phyloP scores from a whole-genome alignment of 495 filamentous ascomycete species.

The Neurospora africana region DNA sequence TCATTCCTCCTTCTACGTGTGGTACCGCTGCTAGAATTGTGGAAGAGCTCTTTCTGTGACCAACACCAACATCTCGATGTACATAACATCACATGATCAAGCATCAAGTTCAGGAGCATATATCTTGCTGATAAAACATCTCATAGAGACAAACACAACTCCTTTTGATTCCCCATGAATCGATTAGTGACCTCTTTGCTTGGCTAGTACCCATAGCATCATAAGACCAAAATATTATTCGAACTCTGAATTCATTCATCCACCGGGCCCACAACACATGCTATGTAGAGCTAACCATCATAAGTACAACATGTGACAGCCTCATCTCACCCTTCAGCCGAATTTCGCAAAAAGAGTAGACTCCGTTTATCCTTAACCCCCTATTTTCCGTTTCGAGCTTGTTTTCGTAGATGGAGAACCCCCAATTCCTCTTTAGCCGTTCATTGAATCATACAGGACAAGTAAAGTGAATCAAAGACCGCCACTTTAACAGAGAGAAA shows the following conservation, averaged over 20 bases:
- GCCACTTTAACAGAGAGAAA: conserved; percentile 1
- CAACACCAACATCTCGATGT: background rate
- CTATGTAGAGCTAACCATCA: background rate
- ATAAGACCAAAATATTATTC: background rate
- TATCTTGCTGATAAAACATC: background rate
- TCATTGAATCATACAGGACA: conserved; percentile 11
- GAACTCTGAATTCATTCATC: background rate
- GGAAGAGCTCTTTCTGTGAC: background rate
- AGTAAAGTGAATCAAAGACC: background rate
- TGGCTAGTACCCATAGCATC: background rate
- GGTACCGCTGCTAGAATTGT: background rate
- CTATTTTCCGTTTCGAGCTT: background rate
- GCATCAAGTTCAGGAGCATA: background rate
- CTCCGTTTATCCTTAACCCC: conserved; percentile 1
- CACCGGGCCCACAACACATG: background rate
- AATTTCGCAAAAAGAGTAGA: background rate
- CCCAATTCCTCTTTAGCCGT: background rate
- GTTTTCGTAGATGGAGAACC: conserved; percentile 1
- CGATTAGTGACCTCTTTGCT: background rate
- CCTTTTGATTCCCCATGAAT: background rate
- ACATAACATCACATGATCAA: background rate
- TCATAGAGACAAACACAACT: background rate
- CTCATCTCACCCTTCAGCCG: background rate
- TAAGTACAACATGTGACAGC: background rate
- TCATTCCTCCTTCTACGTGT: background rate